phyloP scores from a whole-genome alignment of 148 eudicot species.

The Vaccinium darrowii region DNA sequence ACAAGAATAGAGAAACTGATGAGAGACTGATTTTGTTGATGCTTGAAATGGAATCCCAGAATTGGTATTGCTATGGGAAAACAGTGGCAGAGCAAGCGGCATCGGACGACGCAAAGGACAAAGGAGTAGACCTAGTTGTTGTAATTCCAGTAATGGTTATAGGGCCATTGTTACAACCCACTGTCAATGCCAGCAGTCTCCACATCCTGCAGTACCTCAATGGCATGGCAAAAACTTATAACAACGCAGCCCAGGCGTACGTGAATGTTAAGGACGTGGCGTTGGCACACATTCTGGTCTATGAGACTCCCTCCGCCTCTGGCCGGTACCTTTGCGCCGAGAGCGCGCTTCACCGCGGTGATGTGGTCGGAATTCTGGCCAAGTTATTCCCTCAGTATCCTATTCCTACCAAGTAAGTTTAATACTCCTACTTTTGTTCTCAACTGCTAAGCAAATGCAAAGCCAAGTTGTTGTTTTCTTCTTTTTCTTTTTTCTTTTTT shows the following conservation, averaged over 20 bases:
- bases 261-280: constrained; percentile 89
- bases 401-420: constrained; percentile 77
- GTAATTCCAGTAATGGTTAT: constrained; percentile 80
- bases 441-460: not conserved
- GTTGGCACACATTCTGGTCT: constrained; percentile 73
- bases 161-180: constrained; percentile 81
- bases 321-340: constrained; percentile 84
- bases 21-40: not conserved
- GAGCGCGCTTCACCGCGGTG: constrained; percentile 82
- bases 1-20: not conserved
- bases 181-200: constrained; percentile 68
- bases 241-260: constrained; percentile 78
- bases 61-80: constrained; percentile 98
- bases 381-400: constrained; percentile 95
- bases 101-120: constrained; percentile 67
- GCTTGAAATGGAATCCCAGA: constrained; percentile 34
- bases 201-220: constrained; percentile 82
- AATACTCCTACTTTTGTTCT: not conserved
- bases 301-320: constrained; percentile 62
- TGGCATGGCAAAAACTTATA: constrained; percentile 78
- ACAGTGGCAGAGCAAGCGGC: constrained; percentile 89
- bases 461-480: too few relatives aligned
- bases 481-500: not conserved
- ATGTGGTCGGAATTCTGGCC: constrained; percentile 74
- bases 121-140: constrained; percentile 72